phyloP scores from a whole-genome alignment of 2,329 filamentous ascomycete genomes.

The Ambrosiella beaveri region DNA sequence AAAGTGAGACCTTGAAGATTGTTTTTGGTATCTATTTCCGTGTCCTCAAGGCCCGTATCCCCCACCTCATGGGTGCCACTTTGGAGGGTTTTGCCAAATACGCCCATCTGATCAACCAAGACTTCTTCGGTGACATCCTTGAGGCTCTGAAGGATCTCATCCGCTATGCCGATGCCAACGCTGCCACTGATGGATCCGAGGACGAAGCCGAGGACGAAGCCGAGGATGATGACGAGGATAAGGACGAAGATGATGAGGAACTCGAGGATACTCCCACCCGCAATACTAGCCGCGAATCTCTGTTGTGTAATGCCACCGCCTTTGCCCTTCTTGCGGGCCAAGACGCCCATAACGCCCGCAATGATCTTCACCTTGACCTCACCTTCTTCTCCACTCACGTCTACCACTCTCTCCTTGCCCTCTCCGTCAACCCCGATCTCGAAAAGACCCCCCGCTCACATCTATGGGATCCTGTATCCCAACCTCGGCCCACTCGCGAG shows the following conservation, averaged over 20 bases:
- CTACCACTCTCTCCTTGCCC: constrained; percentile 65
- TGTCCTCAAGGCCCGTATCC: constrained; percentile 66
- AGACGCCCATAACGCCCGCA: constrained; percentile 71
- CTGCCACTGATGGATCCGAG: constrained; percentile 16
- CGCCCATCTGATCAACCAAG: constrained; percentile 92
- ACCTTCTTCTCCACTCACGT: constrained; percentile 92
- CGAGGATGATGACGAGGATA: constrained; percentile 23
- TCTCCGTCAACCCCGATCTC: constrained; percentile 69
- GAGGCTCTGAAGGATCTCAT: constrained; percentile 91
- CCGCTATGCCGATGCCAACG: constrained; percentile 42
- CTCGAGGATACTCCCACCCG: constrained; percentile 36
- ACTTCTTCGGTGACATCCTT: constrained; percentile 92
- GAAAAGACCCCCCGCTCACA: constrained; percentile 62
- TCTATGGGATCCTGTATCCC: constrained; percentile 44
- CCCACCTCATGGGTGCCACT: constrained; percentile 88
- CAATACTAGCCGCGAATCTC: constrained; percentile 67
- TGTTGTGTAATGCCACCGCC: constrained; percentile 89
- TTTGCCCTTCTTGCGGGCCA: constrained; percentile 93
- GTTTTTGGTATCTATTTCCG: constrained; percentile 94
- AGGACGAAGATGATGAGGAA: constrained; percentile 24
- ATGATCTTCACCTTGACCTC: constrained; percentile 71
- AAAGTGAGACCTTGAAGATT: constrained; percentile 86
- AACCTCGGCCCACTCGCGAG: constrained; percentile 22
- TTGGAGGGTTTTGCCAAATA: constrained; percentile 89
- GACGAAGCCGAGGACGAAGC: constrained; percentile 26